Percentiles rank a stretch among this genome's conserved stretches.
Conservation (phyloP, 2,329 filamentous ascomycete species). For the Fusarium odoratissimum region DNA sequence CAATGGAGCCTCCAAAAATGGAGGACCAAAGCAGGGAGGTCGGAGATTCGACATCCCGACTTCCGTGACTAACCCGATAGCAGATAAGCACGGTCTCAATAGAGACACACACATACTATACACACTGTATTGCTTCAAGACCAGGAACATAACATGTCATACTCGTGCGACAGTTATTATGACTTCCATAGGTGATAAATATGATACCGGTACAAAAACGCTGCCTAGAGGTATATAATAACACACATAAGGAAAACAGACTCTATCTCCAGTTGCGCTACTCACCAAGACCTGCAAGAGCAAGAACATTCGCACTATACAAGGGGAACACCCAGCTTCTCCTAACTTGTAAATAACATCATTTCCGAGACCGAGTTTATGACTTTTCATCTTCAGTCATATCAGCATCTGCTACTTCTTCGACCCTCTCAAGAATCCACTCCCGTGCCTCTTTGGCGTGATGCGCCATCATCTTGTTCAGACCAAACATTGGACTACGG, state of each 20-base stretch:
- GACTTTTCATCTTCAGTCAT: constrained; percentile 63
- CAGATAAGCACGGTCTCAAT: constrained; percentile 31
- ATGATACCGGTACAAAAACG: background rate
- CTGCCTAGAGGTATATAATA: constrained; percentile 13
- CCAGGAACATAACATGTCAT: background rate
- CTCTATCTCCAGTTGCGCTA: background rate
- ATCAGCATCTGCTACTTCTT: constrained; percentile 52
- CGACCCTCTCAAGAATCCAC: constrained; percentile 61
- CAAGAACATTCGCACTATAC: background rate
- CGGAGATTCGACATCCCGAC: constrained; percentile 42
- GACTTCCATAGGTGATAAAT: background rate
- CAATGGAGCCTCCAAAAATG: constrained; percentile 18
- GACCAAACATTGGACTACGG: constrained; percentile 59
- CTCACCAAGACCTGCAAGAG: constrained; percentile 1
- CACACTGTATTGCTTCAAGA: background rate
- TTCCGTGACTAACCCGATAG: constrained; percentile 25
- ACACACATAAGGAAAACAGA: constrained; percentile 1
- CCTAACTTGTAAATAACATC: background rate
- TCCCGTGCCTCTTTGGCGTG: constrained; percentile 63
- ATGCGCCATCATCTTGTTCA: constrained; percentile 67
- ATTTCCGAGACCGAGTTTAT: constrained; percentile 6
- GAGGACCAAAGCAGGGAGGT: constrained; percentile 13
- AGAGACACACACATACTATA: background rate
- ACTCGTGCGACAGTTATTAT: background rate
- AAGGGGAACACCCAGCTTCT: background rate